phyloP scores from a whole-genome alignment of 1,139 yeast genomes.

The Hyphopichia burtonii region DNA sequence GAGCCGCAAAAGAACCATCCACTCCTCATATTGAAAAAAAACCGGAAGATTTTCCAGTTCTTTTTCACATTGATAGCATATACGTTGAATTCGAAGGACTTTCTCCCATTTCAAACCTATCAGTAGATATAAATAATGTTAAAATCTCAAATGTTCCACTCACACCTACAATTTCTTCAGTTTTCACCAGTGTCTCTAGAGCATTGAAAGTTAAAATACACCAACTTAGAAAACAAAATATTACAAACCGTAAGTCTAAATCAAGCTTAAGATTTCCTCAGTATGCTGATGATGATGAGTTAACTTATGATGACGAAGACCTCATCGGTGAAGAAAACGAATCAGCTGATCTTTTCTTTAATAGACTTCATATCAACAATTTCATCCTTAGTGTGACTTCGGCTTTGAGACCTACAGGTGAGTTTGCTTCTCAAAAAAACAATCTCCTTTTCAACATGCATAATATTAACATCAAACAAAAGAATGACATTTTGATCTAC shows the following conservation, averaged over 20 bases:
- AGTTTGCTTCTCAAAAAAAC: constrained; percentile 28
- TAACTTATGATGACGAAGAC: constrained; percentile 12
- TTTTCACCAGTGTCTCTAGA: constrained; percentile 32
- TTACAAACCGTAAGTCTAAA: constrained; percentile 5
- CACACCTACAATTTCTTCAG: constrained; percentile 31
- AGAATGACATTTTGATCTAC: constrained; percentile 36
- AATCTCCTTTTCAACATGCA: constrained; percentile 27
- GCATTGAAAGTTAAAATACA: constrained; percentile 30
- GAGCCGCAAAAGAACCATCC: not conserved
- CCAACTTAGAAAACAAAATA: constrained; percentile 25
- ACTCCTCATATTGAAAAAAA: constrained; percentile 1
- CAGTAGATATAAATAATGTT: constrained; percentile 44
- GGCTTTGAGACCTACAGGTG: constrained; percentile 38
- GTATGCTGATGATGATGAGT: constrained; percentile 22
- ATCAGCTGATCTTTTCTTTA: constrained; percentile 21
- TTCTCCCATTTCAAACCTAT: constrained; percentile 45
- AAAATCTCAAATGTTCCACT: constrained; percentile 42
- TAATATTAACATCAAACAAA: constrained; percentile 41
- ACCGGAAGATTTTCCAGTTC: constrained; percentile 12
- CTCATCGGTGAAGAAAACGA: constrained; percentile 7
- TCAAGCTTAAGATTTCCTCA: constrained; percentile 27
- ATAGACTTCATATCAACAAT: constrained; percentile 30
- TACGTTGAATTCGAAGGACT: constrained; percentile 53
- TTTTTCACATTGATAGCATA: constrained; percentile 35
- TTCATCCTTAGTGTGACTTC: constrained; percentile 45